Base-by-base conservation (phyloP, 352 stramenopile species). In the Phytophthora meadii region DNA sequence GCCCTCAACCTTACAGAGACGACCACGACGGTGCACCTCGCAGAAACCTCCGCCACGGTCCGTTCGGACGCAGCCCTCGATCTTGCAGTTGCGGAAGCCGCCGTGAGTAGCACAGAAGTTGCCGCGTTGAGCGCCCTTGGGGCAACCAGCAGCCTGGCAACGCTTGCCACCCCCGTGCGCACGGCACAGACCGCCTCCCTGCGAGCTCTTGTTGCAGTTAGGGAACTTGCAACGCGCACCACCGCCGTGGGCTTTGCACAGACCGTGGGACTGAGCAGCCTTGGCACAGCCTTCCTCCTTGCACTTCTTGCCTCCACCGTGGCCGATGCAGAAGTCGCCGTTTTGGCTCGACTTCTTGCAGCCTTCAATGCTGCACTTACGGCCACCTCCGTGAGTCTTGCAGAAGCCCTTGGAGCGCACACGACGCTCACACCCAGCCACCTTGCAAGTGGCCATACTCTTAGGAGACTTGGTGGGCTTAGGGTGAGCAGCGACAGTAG, bases 301-400 rank as follows among this genome's bases (percentile, higher is more conserved):
- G 73, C 88, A 95, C 67, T 94, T 94, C 69, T 93, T 93, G 59
- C 88, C 88, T 27, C 88, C 88, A 44, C 88, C 88, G 70, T 96
- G 88, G 52, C 84, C 87, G 27, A 94, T 96, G 72, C 88, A 96
- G 39, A 93, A 94, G 65, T 93, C 84, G 28, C 87, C 85, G 70
- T 93, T 93, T 70, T 95, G 87, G 55, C 81, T 91, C 62, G 81
- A 91, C 73, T 95, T 95, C 57, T 90, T 91, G 74, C 87, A 96
- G 24, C 88, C 88, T 22, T 91, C 82, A 42, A 93, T 94, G 56
- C 77, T 90, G 70, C 87, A 93, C 65, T 93, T 93, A 51, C 85
- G 84, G 15, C 86, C 85, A 15, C 88, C 87, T 12, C 87, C 82
- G 74, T 93, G 88, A 7, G 85, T 92, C 74, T 96, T 93, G 74